Evolutionary conservation across 2,329 filamentous ascomycete species (phyloP), one percentile per base, ranked within the genome.

Genomic region (Botrytis squamosa): DNA sequence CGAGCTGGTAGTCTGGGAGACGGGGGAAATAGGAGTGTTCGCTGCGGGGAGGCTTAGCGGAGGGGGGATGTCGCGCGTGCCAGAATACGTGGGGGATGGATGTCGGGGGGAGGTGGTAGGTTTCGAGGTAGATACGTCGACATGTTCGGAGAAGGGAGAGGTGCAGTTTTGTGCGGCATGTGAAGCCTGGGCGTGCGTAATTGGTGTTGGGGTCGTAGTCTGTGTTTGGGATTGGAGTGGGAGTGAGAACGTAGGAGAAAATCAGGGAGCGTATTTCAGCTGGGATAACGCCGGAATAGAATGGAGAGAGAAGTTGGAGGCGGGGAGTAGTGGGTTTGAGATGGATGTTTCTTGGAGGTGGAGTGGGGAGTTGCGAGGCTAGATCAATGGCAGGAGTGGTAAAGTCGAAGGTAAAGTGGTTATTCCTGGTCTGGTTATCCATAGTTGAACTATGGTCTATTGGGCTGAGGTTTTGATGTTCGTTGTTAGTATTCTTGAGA

Each of bases 31-130:
- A 75, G 44, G 38, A 14, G 14, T 63, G 33, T 70, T 77, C 74
- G 42, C 14, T 62, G 65, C 60, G 66, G 59, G 59, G 16, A 4
- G 40, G 38, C 3, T 64, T 42, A 1, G 18, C 1, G 22, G 60
- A 38, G 4, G 63, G 67, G 14, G 74, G 73, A 2, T 70, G 36
- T 18, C 68, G 59, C 0, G 55, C 65, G 44, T 77, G 76, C 71
- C 70, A 77, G 75, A 79, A 80, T 4, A 78, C 74, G 42, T 76
- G 76, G 18, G 78, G 71, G 63, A 76, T 77, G 18, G 29, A 75
- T 1, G 46, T n/a, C 1, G 70, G 46, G 3, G 77, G 77, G 16
- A 79, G 74, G 29, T 77, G 75, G 64, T 75, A 78, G 7, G 78
- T 77, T 74, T 80, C 76, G 4, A 76, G 73, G 42, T 80, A 79